Conservation (phyloP, 139 green algal species). For the Gonium pectorale region DNA sequence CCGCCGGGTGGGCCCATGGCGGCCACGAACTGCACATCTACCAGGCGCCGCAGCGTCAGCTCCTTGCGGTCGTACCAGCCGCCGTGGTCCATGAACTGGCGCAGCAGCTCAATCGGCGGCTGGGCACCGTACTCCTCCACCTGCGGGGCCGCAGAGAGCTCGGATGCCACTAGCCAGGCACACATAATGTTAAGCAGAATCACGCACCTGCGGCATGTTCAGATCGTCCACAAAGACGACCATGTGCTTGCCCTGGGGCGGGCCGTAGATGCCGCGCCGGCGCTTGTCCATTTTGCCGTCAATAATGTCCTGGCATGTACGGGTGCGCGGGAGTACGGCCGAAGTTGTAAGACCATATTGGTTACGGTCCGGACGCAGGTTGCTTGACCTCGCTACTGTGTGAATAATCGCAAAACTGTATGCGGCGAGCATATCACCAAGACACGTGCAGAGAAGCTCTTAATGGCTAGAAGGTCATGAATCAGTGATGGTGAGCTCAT, state of each 20-base stretch:
- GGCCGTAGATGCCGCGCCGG: conserved; percentile 77
- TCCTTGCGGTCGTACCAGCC: conserved; percentile 81
- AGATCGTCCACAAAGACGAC: conserved; percentile 88
- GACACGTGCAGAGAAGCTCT: too few species aligned
- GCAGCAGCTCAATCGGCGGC: conserved; percentile 84
- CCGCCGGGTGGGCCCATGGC: conserved; percentile 83
- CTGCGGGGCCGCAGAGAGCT: conserved; percentile 20
- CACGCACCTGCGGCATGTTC: conserved; percentile 79
- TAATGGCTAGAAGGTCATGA: too few species aligned
- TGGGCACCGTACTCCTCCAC: conserved; percentile 78
- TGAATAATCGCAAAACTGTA: too few species aligned
- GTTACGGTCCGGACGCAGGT: too few species aligned
- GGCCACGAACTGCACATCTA: conserved; percentile 76
- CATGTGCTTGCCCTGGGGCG: conserved; percentile 69
- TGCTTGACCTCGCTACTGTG: too few species aligned
- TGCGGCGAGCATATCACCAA: too few species aligned
- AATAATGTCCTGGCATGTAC: conserved; percentile 72
- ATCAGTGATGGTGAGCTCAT: too few species aligned
- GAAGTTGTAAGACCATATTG: too few species aligned
- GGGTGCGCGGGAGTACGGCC: too few species aligned
- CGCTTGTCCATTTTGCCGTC: conserved; percentile 75
- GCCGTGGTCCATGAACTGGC: conserved; percentile 79
- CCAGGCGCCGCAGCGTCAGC: conserved; percentile 65
- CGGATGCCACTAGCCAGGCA: conserved; percentile 14
- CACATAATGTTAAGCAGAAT: too few species aligned